Percentiles rank a stretch among this genome's conserved stretches.
These are phyloP conservation scores for Pulveroboletus frians DNA, from an alignment of 768 basidiomycete genomes.

Conservation along the genomic window DNA sequence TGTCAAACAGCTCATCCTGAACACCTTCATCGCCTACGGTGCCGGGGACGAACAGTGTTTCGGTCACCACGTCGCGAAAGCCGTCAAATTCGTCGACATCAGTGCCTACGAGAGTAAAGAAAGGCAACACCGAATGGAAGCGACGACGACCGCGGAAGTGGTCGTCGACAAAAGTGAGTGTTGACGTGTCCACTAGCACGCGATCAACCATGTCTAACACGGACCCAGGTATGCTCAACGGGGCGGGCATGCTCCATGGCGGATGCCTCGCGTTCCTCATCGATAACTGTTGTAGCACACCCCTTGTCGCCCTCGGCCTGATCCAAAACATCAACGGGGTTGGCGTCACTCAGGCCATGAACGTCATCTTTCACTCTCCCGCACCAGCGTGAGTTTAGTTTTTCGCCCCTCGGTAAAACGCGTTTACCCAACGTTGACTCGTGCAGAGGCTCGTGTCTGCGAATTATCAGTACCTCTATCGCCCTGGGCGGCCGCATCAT, in stretches of 20 bases:
- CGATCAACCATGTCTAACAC: neutral
- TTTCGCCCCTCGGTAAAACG: conserved; percentile 1
- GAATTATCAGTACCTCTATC: conserved; percentile 59
- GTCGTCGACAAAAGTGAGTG: conserved; percentile 55
- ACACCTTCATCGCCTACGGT: conserved; percentile 67
- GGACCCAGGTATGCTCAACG: conserved; percentile 62
- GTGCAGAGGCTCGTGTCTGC: conserved; percentile 53
- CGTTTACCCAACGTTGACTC: conserved; percentile 1
- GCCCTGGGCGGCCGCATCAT: conserved; percentile 66
- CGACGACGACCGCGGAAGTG: conserved; percentile 57
- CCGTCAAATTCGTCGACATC: conserved; percentile 58
- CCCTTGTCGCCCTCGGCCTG: conserved; percentile 62
- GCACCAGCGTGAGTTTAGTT: conserved; percentile 53
- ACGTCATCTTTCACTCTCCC: conserved; percentile 64
- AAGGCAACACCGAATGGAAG: conserved; percentile 51
- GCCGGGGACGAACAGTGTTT: conserved; percentile 60
- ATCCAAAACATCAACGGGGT: conserved; percentile 60
- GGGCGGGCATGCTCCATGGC: conserved; percentile 73
- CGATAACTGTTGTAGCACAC: conserved; percentile 68
- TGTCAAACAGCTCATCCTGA: conserved; percentile 62
- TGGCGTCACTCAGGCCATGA: conserved; percentile 70
- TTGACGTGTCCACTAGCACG: neutral
- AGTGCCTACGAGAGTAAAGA: conserved; percentile 44
- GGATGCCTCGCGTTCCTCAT: conserved; percentile 69
- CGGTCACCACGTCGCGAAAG: conserved; percentile 55